Base-by-base conservation (phyloP, 306 rosid genomes). In the Trifolium dubium region DNA sequence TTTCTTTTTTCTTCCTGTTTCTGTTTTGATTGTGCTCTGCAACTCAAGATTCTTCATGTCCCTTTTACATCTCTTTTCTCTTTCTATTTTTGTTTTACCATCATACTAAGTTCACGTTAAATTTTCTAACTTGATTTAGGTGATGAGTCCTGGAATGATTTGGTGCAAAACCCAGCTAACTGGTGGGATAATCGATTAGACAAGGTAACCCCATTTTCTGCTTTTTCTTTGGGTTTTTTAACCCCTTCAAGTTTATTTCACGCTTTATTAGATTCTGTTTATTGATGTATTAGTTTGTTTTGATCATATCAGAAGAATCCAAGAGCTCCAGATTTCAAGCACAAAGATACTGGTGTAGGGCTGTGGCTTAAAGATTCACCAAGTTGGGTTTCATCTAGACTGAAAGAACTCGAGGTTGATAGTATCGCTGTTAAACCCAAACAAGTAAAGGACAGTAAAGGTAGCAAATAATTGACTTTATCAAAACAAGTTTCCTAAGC, bases 161-260 rank as follows among this genome's bases (percentile, higher is more conserved):
- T 88, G 82, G 71, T 88, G 81, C 78, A 88, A 70, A 86, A 86
- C 70, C 88, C 88, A 31, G 15, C 59, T 41, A 86, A 85, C 18
- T 90, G 92, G 96, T 86, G 92, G 92, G 96, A 90, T 71, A 88
- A 90, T 74, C 77, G 92, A 88, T 46, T 55, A 59, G 2, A 69
- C 3, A 90, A 90, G 96, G 92, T 90, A 76, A 73, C 67, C 44
- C 28, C 17, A 47, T 47, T 71, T 71, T 77, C 56, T 37, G 17
- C 23, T 28, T 23, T 23, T 10, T 68, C 51, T 71, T 30, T 35
- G 19, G 23, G 6, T 40, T 71, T 73, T 66, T 67, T 3, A 56
- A 23, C 23, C 17, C 37, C 31, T 44, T 31, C 69, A 19, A 31
- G 18, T 58, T 67, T 43, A 56, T 66, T 31, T 61, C 9, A 61